These are phyloP conservation scores for Candolleomyces aberdarensis DNA, from an alignment of 768 basidiomycete species.

Conservation along the genomic window DNA sequence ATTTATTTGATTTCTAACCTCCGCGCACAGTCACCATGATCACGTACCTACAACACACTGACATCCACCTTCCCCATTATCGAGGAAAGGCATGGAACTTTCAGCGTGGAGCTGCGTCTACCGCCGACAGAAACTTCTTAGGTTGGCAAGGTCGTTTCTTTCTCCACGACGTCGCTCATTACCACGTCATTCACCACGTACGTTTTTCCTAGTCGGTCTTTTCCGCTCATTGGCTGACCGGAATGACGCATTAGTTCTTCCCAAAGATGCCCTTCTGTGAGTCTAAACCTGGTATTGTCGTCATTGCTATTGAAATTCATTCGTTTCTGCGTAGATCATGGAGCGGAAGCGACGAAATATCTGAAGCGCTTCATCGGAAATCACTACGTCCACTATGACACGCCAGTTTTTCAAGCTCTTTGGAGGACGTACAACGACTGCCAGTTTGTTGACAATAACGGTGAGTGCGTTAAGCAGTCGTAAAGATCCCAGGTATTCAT, in stretches of 20 bases:
- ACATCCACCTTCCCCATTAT: constrained; percentile 53
- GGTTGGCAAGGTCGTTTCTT: constrained; percentile 68
- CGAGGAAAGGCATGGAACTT: constrained; percentile 57
- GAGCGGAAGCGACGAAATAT: constrained; percentile 47
- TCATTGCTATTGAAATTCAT: background rate
- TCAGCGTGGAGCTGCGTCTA: constrained; percentile 59
- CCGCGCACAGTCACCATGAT: constrained; percentile 42
- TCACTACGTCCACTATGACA: constrained; percentile 43
- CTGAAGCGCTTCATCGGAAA: constrained; percentile 48
- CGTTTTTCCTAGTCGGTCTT: constrained; percentile 13
- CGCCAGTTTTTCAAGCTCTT: constrained; percentile 42
- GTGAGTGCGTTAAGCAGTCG: constrained; percentile 17
- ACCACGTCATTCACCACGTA: constrained; percentile 62
- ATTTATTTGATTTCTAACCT: background rate
- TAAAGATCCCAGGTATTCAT: background rate
- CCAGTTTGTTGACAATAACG: constrained; percentile 57
- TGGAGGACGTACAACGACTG: constrained; percentile 56
- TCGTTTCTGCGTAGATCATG: constrained; percentile 37
- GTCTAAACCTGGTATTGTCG: constrained; percentile 10
- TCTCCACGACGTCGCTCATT: constrained; percentile 64
- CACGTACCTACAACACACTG: constrained; percentile 68
- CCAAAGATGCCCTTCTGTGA: constrained; percentile 58
- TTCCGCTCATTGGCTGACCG: background rate
- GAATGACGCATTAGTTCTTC: constrained; percentile 46
- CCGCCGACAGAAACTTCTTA: constrained; percentile 54